Evolutionary conservation across 495 filamentous ascomycete genomes (phyloP).

Genomic region (Extremus antarcticus): DNA sequence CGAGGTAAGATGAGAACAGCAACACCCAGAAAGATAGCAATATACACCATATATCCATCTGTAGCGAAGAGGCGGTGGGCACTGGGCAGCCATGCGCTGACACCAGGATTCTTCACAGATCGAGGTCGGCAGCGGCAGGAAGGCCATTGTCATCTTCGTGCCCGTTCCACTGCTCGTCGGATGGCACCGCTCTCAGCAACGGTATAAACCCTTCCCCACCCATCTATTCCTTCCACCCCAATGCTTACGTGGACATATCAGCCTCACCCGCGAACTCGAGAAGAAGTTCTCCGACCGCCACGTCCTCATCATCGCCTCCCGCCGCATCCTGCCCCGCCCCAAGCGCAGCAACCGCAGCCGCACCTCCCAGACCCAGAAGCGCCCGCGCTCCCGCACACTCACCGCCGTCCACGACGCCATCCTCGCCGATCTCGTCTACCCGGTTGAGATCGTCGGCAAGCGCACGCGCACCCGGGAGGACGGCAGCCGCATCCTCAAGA

Average conservation of each 20-base stretch:
- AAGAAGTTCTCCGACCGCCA: slow-evolving; percentile 99
- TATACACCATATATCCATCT: background rate
- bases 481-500: slow-evolving; percentile 92
- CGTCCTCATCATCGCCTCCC: slow-evolving; percentile 95
- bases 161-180: slow-evolving; percentile 88
- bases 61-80: slow-evolving; percentile 45
- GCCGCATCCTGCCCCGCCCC: slow-evolving; percentile 94
- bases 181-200: slow-evolving; percentile 98
- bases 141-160: slow-evolving; percentile 99
- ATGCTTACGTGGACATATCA: background rate
- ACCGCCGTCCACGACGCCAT: slow-evolving; percentile 97
- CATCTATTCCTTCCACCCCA: slow-evolving; percentile 34
- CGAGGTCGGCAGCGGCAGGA: slow-evolving; percentile 99
- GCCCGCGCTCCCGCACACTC: slow-evolving; percentile 90
- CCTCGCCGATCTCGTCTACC: slow-evolving; percentile 92
- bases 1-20: slow-evolving; percentile 65
- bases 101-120: slow-evolving; percentile 76
- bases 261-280: slow-evolving; percentile 98
- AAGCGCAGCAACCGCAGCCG: slow-evolving; percentile 92
- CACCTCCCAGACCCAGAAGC: slow-evolving; percentile 93
- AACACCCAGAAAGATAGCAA: background rate
- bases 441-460: slow-evolving; percentile 99
- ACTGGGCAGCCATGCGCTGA: slow-evolving; percentile 49
- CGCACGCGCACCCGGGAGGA: slow-evolving; percentile 92
- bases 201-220: slow-evolving; percentile 44